Evolutionary conservation across 148 eudicot species (phyloP), one percentile per base, ranked within the genome.

Genomic region (Pouteria glomerata): DNA sequence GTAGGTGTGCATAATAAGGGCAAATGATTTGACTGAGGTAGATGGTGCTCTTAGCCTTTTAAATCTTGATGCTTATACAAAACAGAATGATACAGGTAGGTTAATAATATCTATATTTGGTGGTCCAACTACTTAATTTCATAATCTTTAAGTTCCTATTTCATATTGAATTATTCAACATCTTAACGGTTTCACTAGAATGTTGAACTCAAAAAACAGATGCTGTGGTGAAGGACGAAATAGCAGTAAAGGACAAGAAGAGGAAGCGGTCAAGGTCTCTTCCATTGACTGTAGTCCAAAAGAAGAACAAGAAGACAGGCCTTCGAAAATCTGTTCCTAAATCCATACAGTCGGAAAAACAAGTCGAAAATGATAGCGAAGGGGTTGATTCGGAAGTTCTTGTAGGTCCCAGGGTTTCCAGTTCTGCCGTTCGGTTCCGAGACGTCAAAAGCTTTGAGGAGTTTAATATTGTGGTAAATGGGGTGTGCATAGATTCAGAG

Each of bases 1-100:
- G 33, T 63, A 89, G 94, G 86, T 83, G 31, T 80, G 72, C 72
- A 71, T 87, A 27, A 64, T 85, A 63, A 87, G 83, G 82, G 84
- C 75, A 50, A 79, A 82, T 69, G 82, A 77, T 74, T 56, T 78
- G 75, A 70, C 48, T 7, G 73, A 76, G 39, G 84, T 81, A 8
- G 83, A 72, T 67, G 80, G 86, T 66, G 84, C 88, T 72, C 71
- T 75, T 76, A 52, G 77, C 79, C 76, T 77, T 65, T 57, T 80
- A 23, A 79, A 78, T 8, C 57, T 79, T 57, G 82, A 76, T 62
- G 65, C 73, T 24, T 65, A 37, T 57, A 39, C 68, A 6, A 41
- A 71, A 61, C 72, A 74, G 51, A 37, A 13, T 47, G 74, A 80
- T 73, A 57, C 83, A 57, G 85, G 85, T 82, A 68, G 60, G 71